Conservation (phyloP, 2,329 filamentous ascomycete species). For the Apiospora hydei region DNA sequence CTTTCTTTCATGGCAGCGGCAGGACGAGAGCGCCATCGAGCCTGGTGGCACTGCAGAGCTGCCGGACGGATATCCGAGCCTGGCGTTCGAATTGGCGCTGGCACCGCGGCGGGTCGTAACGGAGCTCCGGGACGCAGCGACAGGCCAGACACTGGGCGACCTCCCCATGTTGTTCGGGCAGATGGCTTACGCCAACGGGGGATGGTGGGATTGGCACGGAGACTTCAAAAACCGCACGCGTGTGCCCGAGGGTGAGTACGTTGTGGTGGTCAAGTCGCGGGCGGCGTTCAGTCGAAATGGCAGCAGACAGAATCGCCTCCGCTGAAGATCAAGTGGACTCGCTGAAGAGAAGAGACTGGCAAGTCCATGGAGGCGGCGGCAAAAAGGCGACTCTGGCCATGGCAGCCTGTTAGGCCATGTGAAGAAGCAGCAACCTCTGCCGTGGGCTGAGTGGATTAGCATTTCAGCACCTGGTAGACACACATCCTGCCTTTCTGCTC, state of each 20-base stretch:
- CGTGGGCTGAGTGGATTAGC: not conserved
- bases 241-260: not conserved
- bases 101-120: not conserved
- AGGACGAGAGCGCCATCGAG: not conserved
- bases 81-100: not conserved
- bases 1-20: not conserved
- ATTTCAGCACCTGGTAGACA: not conserved
- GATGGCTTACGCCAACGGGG: not conserved
- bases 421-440: not conserved
- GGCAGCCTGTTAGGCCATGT: not conserved
- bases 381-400: too few species aligned
- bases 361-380: too few species aligned
- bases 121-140: slow-evolving; percentile 5
- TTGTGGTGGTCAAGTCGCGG: not conserved
- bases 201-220: not conserved
- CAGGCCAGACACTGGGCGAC: not conserved
- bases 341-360: not conserved
- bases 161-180: not conserved
- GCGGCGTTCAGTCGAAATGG: slow-evolving; percentile 4
- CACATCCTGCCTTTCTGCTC: not conserved
- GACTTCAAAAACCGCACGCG: not conserved
- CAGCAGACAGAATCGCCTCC: not conserved
- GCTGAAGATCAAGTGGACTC: not conserved
- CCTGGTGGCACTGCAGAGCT: not conserved
- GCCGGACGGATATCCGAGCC: not conserved